Base-by-base conservation (phyloP, 768 basidiomycete genomes). In the Collybiopsis luxurians region DNA sequence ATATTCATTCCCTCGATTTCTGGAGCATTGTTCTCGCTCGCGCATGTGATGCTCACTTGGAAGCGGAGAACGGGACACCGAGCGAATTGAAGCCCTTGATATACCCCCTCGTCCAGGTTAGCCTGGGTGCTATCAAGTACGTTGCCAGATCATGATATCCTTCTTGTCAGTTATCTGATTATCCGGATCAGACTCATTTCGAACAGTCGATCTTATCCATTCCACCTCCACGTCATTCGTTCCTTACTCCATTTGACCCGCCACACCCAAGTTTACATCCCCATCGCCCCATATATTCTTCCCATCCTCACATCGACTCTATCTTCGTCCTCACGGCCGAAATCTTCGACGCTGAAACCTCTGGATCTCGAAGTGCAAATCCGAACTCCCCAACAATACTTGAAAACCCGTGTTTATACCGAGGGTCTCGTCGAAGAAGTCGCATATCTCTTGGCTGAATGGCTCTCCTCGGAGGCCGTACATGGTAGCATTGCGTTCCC, bases 91-190 rank as follows among this genome's bases (percentile, higher is more conserved):
- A 86, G 66, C 81, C 91, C n/a, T 76, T 99, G 50, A 89, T 98
- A 55, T 98, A 96, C 69, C 97, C 97, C 9, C 80, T 99, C 19
- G 92, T 97, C 9, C 97, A 99, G 70, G 90, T 99, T 47, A 84
- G 92, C 55, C 73, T 98, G 53, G 97, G 97, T 27, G 91, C 94
- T 51, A 87, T 97, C 64, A 90, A 90, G 95, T 96, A 70, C 63
- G 87, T 75, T 40, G 36, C 34, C n/a, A 21, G 19, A 9, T 40
- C 13, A 44, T 57, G 31, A 39, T 57, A 48, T 58, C 36, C 59
- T 47, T 27, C 13, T 55, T 43, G 57, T 24, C 53, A n/a, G 23
- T 15, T 44, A 50, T 28, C 38, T 48, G 49, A 54, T 24, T 53
- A 51, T 36, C 31, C 2, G 6, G 24, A 55, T 12, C 68, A 98